Base-by-base conservation (phyloP, 371 early-diverging fungal species). In the Syncephalastrum sp. region DNA sequence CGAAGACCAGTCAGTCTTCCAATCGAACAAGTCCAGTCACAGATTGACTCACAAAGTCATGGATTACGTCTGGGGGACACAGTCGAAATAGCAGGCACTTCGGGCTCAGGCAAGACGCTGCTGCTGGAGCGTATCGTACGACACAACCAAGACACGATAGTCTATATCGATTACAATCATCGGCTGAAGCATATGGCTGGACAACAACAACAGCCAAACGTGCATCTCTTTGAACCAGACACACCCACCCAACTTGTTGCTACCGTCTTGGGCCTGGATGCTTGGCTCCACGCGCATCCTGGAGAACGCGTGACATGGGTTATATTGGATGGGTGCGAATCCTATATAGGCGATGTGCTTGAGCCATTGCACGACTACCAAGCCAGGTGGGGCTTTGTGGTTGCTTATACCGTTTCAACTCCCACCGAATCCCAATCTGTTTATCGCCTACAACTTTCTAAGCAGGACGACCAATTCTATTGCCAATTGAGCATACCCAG, bases 221-320 rank as follows among this genome's bases (percentile, higher is more conserved):
- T 64, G 27, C 67, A 70, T 57, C 48, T 70, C n/a, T 70, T 59
- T 45, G 64, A 64, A 21, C 57, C 68, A 10, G 24, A 42, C 10
- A 53, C 33, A n/a, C 48, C 50, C 19, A 50, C 38, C 3, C 60
- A 60, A 41, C 21, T 45, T 14, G 14, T 51, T 7, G 52, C 57
- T 6, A 50, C 57, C 1, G 6, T 64, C 14, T 46, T 45, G 19
- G 56, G 62, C 5, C 38, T 70, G 5, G 67, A 61, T 21, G 43
- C 38, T 3, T 70, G 70, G 70, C 47, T 70, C 5, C 52, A 66
- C 44, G 47, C 41, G 14, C 60, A 70, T 43, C 42, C 60, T 19
- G 51, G 64, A 4, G 19, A 48, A 14, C 50, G 52, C 48, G 61
- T 66, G 51, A 45, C 49, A 23, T 61, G 61, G 61, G 56, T 70